Base-by-base conservation (phyloP, 768 basidiomycete genomes). In the Psilocybe azurescens region DNA sequence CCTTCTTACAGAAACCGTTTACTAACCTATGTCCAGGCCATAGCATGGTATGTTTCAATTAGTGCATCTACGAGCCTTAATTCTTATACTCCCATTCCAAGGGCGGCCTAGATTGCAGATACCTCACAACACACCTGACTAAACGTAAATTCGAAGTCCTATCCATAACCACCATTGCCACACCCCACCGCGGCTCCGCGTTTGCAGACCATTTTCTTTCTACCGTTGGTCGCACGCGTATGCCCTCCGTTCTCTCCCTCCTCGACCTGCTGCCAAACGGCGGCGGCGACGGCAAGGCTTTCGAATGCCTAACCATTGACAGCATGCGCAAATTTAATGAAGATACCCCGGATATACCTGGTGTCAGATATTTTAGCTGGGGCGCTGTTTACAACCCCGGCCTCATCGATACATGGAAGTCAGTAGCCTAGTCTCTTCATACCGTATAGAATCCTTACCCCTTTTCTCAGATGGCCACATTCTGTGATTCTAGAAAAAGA, bases 251-350 rank as follows among this genome's bases (percentile, higher is more conserved):
- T 14, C 79, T 93, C 30, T 82, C 87, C 18, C 78, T 93, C 14
- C 85, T 99, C 20, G 91, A 95, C 64, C 72, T 97, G 46, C 84
- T 95, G 2, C 92, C 96, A 0, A 97, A 93, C 60, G 93, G 96
- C 9, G 93, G 94, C 1, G 97, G 97, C 9, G 96, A 98, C 65
- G 97, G 97, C 7, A 89, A 87, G 64, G 97, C 97, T 3, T 99
- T 99, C 64, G 88, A 94, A 69, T 90, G 83, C 59, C 86, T 99
- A 49, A 96, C 95, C 0, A 75, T 89, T 7, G 87, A 89, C 30
- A 88, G 87, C 63, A 99, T 99, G 97, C 83, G 83, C 38, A 75
- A 82, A 54, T 99, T 99, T 78, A 99, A 99, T 71, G 86, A 90
- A 59, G 82, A 89, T 38, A 93, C 93, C 0, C 91, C 93, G 0